Base-by-base conservation (phyloP, 441 rosid genomes). In the Syzygium syzygioides region DNA sequence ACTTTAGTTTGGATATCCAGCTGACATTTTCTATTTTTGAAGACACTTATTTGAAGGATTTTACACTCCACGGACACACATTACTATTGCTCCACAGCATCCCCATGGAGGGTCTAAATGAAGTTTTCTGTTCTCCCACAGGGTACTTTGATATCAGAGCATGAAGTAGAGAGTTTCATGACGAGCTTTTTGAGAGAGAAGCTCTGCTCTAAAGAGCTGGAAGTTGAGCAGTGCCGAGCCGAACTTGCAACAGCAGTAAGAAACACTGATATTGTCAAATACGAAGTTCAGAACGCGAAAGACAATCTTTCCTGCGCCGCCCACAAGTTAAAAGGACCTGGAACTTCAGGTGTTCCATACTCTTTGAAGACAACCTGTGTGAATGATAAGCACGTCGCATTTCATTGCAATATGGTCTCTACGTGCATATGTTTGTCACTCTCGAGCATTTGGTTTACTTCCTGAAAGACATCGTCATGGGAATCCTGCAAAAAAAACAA, bases 181-280 rank as follows among this genome's bases (percentile, higher is more conserved):
- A 96, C 97, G 17, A 93, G 92, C 90, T 90, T 97, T 90, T 89
- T 98, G 86, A 94, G 94, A 88, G 99, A 97, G 94, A 98, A 97
- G 91, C 92, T 97, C 71, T 94, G 94, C 88, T 94, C 97, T n/a
- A 96, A 94, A 93, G 99, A 96, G 93, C 87, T 92, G 91, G 97
- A 94, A 93, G 94, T 93, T 48, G 97, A 96, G 91, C 98, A 94
- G 92, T 64, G 94, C 90, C 96, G 95, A 90, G 98, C 97, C 71
- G 96, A 97, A 92, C 48, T 96, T 76, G 96, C 98, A 79, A 94
- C 95, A 41, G 96, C 95, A 23, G 96, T 95, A 68, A 94, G 98
- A 89, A 94, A 97, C 28, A 95, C 93, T 62, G 97, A 97, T 91
- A 93, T 96, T 86, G 96, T 98, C 55, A 92, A 91, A 89, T 90